phyloP scores from a whole-genome alignment of 1,284 basidiomycete genomes.

The Sporisorium exsertum region DNA sequence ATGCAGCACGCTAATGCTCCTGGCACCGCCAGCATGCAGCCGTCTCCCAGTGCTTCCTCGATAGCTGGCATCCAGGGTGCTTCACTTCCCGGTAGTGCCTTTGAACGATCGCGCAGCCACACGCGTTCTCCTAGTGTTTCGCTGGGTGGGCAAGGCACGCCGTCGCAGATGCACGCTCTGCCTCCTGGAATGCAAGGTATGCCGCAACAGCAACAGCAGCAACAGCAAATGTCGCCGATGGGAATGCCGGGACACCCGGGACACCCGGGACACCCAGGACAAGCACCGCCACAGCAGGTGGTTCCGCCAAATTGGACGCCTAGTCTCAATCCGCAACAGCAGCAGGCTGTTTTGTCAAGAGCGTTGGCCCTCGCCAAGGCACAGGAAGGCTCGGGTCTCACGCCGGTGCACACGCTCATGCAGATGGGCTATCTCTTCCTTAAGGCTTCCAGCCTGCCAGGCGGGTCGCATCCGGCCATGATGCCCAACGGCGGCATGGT shows the following conservation, averaged over 20 bases:
- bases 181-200: slow-evolving; percentile 33
- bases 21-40: slow-evolving; percentile 34
- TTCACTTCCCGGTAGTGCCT: slow-evolving; percentile 35
- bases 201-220: slow-evolving; percentile 26
- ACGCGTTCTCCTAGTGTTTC: slow-evolving; percentile 53
- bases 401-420: slow-evolving; percentile 58
- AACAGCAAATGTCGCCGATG: slow-evolving; percentile 24
- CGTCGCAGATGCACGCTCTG: slow-evolving; percentile 45
- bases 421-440: slow-evolving; percentile 66
- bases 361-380: slow-evolving; percentile 59
- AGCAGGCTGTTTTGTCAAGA: slow-evolving; percentile 56
- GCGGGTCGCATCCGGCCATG: slow-evolving; percentile 42
- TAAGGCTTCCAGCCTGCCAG: slow-evolving; percentile 56
- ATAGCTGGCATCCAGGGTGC: slow-evolving; percentile 46
- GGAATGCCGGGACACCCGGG: slow-evolving; percentile 30
- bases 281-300: slow-evolving; percentile 33
- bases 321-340: slow-evolving; percentile 57
- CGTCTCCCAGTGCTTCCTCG: slow-evolving; percentile 42
- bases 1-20: slow-evolving; percentile 40
- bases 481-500: slow-evolving; percentile 60
- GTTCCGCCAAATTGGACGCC: slow-evolving; percentile 57
- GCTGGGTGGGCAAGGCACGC: slow-evolving; percentile 40
- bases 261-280: slow-evolving; percentile 25
- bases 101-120: slow-evolving; percentile 55
- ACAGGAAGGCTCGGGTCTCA: slow-evolving; percentile 48